phyloP scores from a whole-genome alignment of 164 flowering plant species.

The Warburgia ugandensis region DNA sequence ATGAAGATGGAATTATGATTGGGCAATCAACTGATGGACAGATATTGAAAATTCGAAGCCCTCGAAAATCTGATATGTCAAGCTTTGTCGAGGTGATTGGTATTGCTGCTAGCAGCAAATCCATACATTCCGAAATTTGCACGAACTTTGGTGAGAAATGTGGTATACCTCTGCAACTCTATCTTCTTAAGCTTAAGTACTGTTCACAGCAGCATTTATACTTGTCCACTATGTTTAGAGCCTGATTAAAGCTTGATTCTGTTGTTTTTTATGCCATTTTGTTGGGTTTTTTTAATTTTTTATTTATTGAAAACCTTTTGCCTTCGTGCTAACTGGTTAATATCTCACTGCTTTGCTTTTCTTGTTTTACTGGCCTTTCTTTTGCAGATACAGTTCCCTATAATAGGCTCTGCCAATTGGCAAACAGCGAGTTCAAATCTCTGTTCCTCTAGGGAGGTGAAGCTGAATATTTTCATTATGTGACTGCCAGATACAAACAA shows the following conservation, averaged over 20 bases:
- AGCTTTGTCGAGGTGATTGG: conserved; percentile 88
- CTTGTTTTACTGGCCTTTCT: too few species aligned
- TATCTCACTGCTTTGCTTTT: too few species aligned
- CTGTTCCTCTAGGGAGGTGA: conserved; percentile 49
- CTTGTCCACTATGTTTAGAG: too few species aligned
- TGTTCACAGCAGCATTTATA: too few species aligned
- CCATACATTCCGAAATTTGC: conserved; percentile 75
- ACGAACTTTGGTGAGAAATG: conserved; percentile 72
- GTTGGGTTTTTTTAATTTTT: background rate
- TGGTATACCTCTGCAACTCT: conserved; percentile 29
- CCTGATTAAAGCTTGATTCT: too few species aligned
- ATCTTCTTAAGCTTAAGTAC: too few species aligned
- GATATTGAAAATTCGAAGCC: conserved; percentile 52
- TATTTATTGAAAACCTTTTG: background rate
- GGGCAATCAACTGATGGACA: conserved; percentile 77
- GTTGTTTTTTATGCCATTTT: background rate
- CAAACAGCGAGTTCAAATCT: conserved; percentile 72
- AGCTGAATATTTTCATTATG: too few species aligned
- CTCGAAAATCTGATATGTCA: conserved; percentile 35
- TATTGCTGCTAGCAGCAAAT: conserved; percentile 68
- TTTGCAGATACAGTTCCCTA: conserved; percentile 43
- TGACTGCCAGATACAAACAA: too few species aligned
- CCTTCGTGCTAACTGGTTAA: too few species aligned
- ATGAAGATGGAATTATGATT: conserved; percentile 43
- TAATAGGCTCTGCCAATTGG: conserved; percentile 71